These are phyloP conservation scores for Coccomyxa sp. DNA, from an alignment of 139 green algal species.

Conservation along the genomic window DNA sequence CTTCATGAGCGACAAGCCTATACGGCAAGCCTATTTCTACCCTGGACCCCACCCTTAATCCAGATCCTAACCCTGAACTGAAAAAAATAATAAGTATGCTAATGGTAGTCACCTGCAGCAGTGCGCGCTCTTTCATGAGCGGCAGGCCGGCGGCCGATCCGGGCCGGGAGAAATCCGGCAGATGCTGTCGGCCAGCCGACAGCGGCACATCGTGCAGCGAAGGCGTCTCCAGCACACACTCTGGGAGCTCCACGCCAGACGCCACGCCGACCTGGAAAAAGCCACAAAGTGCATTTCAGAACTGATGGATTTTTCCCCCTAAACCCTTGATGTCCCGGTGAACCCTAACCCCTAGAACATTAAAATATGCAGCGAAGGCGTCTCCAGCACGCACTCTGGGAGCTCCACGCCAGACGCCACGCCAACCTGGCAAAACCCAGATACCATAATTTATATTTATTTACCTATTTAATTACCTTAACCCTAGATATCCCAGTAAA, in stretches of 20 bases:
- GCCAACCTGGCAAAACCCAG: neutral
- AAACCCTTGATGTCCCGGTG: too few species aligned
- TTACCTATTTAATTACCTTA: too few species aligned
- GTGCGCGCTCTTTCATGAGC: constrained; percentile 36
- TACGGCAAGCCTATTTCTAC: too few species aligned
- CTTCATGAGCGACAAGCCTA: too few species aligned
- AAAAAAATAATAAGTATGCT: neutral
- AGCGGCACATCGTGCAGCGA: neutral
- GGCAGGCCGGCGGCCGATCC: constrained; percentile 21
- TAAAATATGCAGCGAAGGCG: neutral
- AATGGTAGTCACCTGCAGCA: constrained; percentile 34
- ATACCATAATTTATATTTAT: too few species aligned
- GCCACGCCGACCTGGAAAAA: neutral
- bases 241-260: neutral
- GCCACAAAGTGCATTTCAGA: too few species aligned
- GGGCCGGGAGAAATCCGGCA: neutral
- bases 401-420: neutral
- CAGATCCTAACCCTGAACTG: too few species aligned
- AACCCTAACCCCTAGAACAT: too few species aligned
- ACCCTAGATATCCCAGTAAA: too few species aligned
- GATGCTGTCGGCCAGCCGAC: neutral
- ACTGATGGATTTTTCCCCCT: too few species aligned
- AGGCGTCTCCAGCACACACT: neutral
- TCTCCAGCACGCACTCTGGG: neutral
- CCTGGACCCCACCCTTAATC: too few species aligned